Evolutionary conservation across 441 rosid genomes (phyloP), one percentile per base, ranked within the genome.

Genomic region (Mallotus repandus): DNA sequence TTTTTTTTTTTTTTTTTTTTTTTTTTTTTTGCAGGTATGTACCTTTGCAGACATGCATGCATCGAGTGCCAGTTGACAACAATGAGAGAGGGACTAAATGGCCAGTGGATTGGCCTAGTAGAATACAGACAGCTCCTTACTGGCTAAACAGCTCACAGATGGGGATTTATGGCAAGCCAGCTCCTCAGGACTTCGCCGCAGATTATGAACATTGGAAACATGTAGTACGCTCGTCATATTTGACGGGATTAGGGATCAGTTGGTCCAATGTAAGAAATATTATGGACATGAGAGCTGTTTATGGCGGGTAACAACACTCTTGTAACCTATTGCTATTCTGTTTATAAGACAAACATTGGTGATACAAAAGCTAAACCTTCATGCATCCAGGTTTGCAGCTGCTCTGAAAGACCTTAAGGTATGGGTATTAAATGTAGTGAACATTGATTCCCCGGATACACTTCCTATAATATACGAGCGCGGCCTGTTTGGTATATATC

Each of bases 211-310:
- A 96, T 53, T 93, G 98, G 98, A 90, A 87, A 71, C 78, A 81
- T 55, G 95, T 93, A 13, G 96, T 93, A 41, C 84, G 80, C 79
- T 82, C 80, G 59, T 82, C 87, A 62, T 93, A 93, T 77, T 83
- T 91, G 88, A 90, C 80, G n/a, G 93, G 86, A 69, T 73, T 93
- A 67, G 98, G 96, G 15, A 85, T 96, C 84, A 86, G 87, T 60
- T 93, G 99, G 98, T 76, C 89, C 14, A 80, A 88, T 62, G 97
- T 93, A 54, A 84, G 97, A 74, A 96, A 87, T 74, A 85, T 96
- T 29, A 87, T 96, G 99, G 99, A 96, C 78, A 91, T 91, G 99
- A 77, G 94, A 87, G 97, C 96, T 71, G 97, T 87, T 62, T 96
- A 91, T 55, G 97, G 96, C 76, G 99, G 98, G 97, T 93, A 91